Evolutionary conservation across 768 basidiomycete species (phyloP).

Genomic region (Gloeostereum incarnatum): DNA sequence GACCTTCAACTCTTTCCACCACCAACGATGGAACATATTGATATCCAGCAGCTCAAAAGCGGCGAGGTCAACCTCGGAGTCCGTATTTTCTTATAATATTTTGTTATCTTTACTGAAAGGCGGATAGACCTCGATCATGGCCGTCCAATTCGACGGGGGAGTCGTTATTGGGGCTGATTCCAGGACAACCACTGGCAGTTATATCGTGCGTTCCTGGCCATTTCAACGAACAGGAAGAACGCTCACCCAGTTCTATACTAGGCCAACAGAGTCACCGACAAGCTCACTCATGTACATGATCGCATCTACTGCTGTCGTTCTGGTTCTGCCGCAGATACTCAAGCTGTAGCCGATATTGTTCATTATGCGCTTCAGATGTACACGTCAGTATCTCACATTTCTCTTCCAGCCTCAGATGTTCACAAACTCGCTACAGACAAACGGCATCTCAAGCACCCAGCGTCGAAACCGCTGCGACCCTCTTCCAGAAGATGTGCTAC

Average conservation of each 20-base stretch:
- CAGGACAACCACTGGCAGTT: conserved; percentile 93
- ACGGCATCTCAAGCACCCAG: conserved; percentile 44
- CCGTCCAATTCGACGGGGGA: conserved; percentile 91
- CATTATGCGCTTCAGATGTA: conserved; percentile 75
- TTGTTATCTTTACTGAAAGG: conserved; percentile 2
- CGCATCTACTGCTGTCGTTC: conserved; percentile 99
- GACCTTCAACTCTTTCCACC: conserved; percentile 14
- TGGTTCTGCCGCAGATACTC: conserved; percentile 96
- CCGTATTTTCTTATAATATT: conserved; percentile 21
- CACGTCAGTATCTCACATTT: conserved; percentile 33
- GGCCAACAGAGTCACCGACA: conserved; percentile 99
- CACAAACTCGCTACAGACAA: not conserved
- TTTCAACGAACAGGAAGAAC: no score
- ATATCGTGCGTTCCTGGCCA: conserved; percentile 56
- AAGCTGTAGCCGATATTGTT: conserved; percentile 89
- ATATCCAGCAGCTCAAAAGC: conserved; percentile 80
- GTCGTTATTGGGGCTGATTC: conserved; percentile 97
- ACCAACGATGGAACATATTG: conserved; percentile 62
- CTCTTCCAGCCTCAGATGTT: conserved; percentile 1
- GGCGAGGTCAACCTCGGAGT: conserved; percentile 98
- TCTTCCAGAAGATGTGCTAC: conserved; percentile 88
- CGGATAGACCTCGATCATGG: conserved; percentile 99
- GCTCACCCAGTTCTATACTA: conserved; percentile 22
- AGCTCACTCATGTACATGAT: conserved; percentile 93
- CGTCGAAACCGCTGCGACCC: conserved; percentile 70